Base-by-base conservation (phyloP, 2,329 filamentous ascomycete species). In the Colletotrichum zoysiae region DNA sequence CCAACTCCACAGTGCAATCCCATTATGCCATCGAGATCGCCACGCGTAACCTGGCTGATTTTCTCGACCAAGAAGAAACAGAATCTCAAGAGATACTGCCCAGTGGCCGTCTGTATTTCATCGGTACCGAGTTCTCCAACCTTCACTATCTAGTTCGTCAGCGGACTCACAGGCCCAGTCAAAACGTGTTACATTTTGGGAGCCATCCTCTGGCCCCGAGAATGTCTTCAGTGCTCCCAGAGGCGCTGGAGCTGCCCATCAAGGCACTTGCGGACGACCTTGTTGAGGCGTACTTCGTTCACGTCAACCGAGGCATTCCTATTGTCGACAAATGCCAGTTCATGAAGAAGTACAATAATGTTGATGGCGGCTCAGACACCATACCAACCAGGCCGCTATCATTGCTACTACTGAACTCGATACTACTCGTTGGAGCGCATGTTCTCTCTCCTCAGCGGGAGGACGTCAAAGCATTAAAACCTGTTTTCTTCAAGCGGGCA, bases 111-210 rank as follows among this genome's bases (percentile, higher is more conserved):
- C 83, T 86, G 14, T 86, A 86, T 67, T 89, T 87, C 74, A 86
- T 89, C 56, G 87, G 87, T 8, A 85, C 86, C 67, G 86, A 88
- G 73, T 83, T 87, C 70, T 89, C 87, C 44, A 89, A 88, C 70
- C 82, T 88, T 74, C 86, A 86, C 66, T 87, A 88, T 74, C 78
- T 88, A 53, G 83, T 88, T 38, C 84, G 85, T 16, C 86, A 88
- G 72, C 84, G 70, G 18, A 78, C 79, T 14, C 71, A 76, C 16
- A 74, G 77, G 53, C 65, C 75, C 26, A 70, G 55, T 23, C 55
- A 78, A 35, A 72, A 76, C 64, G 76, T 79, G 5, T 76, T 80
- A 38, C 82, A 84, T 73, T 82, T 81, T 55, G 76, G 76, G 35
- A 81, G 78, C 38, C 76, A 78, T 35, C 76, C 79, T 42, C 76